A percentile compares a stretch with the other conserved stretches of the same genome.
These are phyloP conservation scores for Rhododendron vialii DNA, from an alignment of 148 eudicot genomes.

Conservation along the genomic window DNA sequence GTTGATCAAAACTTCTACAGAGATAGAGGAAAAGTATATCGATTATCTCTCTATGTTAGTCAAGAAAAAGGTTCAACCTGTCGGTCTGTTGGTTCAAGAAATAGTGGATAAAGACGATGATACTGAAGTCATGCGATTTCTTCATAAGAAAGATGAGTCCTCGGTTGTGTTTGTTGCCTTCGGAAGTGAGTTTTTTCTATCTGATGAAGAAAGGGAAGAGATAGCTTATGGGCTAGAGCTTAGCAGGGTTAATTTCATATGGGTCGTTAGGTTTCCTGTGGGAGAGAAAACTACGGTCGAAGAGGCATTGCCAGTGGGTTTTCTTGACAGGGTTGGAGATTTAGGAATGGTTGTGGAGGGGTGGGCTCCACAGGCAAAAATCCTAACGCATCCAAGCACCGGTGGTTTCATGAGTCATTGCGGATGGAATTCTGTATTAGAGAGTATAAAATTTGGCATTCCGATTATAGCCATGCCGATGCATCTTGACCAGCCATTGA, in stretches of 20 bases:
- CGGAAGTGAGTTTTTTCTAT: conserved; percentile 24
- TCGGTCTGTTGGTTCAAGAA: conserved; percentile 20
- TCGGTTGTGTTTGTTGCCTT: conserved; percentile 27
- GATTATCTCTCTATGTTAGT: conserved; percentile 5
- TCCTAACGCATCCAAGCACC: conserved; percentile 15
- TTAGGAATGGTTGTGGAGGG: conserved; percentile 20
- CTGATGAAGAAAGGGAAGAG: conserved; percentile 19
- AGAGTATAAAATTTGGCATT: conserved; percentile 20
- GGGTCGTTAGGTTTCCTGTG: conserved; percentile 21
- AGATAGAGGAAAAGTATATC: conserved; percentile 16
- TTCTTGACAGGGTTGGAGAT: conserved; percentile 14
- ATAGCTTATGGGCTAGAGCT: conserved; percentile 28
- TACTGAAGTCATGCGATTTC: conserved; percentile 16
- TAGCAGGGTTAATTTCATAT: conserved; percentile 20
- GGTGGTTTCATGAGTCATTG: conserved; percentile 39
- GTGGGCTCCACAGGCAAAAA: conserved; percentile 30
- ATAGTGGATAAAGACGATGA: background rate
- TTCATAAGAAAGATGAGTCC: conserved; percentile 6
- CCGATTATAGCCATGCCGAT: conserved; percentile 27
- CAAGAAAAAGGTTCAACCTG: conserved; percentile 14
- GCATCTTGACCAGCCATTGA: conserved; percentile 31
- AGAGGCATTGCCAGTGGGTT: conserved; percentile 24
- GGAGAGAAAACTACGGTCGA: conserved; percentile 15
- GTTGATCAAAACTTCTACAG: background rate
- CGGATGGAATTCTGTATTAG: conserved; percentile 32